phyloP scores from a whole-genome alignment of 371 early-diverging fungal genomes.

The Coemansia sp. region DNA sequence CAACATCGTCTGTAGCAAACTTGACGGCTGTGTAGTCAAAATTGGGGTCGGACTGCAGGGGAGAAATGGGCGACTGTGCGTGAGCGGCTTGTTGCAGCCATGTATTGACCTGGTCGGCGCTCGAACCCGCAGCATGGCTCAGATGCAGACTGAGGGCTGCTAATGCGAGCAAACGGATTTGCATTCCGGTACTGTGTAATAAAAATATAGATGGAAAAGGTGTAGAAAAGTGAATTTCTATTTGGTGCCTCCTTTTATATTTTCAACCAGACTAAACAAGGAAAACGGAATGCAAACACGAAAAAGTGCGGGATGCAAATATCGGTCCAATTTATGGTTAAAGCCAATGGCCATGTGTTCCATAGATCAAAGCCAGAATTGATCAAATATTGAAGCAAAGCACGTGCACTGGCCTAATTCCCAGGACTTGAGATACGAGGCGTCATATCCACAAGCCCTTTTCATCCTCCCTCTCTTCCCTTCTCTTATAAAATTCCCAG shows the following conservation, averaged over 20 bases:
- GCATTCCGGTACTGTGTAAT: slow-evolving; percentile 8
- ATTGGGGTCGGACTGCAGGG: slow-evolving; percentile 19
- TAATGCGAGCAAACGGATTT: slow-evolving; percentile 16
- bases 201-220: background rate
- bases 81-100: slow-evolving; percentile 29
- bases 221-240: background rate
- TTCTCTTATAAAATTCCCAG: background rate
- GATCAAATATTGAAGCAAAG: no score
- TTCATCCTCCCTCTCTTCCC: background rate
- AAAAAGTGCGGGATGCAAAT: background rate
- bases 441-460: no score
- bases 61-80: slow-evolving; percentile 19
- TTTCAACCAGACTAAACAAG: no score
- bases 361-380: no score
- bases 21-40: slow-evolving; percentile 48
- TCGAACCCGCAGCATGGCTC: background rate
- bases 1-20: slow-evolving; percentile 18
- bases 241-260: no score
- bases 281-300: no score
- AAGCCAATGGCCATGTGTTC: no score
- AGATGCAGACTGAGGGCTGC: slow-evolving; percentile 13
- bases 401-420: no score
- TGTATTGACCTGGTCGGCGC: background rate
- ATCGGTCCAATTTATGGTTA: no score
- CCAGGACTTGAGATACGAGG: no score